Conservation (phyloP, 805 yeast species). For the baker's yeast (Saccharomyces cerevisiae) region DNA sequence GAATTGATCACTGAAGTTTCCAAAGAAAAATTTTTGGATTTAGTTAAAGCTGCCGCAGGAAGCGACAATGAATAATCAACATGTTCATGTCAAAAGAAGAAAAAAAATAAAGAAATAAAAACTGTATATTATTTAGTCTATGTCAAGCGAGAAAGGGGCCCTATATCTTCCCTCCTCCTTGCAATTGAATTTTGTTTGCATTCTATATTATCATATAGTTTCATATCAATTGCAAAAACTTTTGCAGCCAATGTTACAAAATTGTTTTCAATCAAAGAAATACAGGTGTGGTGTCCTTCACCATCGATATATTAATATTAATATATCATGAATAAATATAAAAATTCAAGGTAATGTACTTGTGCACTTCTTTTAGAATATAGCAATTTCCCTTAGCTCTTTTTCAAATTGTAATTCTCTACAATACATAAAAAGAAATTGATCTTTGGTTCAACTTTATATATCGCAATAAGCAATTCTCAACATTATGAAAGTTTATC, state of each 20-base stretch:
- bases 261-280: too few relatives aligned
- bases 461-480: not conserved
- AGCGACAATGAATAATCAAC: slow-evolving; percentile 6
- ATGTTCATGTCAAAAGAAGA: not conserved
- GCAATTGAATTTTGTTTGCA: not conserved
- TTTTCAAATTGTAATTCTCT: too few relatives aligned
- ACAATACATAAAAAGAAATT: too few relatives aligned
- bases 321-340: too few relatives aligned
- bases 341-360: too few relatives aligned
- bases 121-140: not conserved
- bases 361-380: too few relatives aligned
- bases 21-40: slow-evolving; percentile 81
- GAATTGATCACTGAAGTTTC: slow-evolving; percentile 68
- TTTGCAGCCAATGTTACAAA: not conserved
- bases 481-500: not conserved
- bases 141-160: not conserved
- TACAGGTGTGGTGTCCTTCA: too few relatives aligned
- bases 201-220: not conserved
- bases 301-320: too few relatives aligned
- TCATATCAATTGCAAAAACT: not conserved
- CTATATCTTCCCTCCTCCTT: not conserved
- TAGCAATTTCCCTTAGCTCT: too few relatives aligned
- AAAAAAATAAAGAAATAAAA: not conserved
- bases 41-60: slow-evolving; percentile 73
- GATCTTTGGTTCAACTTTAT: not conserved